Percentiles rank a stretch among this genome's conserved stretches.
Conservation (phyloP, 768 basidiomycete species). For the Amanita exitialis region DNA sequence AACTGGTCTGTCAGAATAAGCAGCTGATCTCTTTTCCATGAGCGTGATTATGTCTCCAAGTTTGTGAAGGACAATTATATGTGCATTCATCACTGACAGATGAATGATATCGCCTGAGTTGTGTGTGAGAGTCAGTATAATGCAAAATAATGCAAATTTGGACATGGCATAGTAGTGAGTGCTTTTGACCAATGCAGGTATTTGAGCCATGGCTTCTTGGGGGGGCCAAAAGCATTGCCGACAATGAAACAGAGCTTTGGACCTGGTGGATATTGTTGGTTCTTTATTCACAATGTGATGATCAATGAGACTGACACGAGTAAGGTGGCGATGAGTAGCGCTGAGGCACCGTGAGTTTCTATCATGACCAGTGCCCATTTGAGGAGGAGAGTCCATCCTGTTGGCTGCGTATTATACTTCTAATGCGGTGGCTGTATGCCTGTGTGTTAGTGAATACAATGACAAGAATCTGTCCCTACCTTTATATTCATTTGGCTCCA, state of each 20-base stretch:
- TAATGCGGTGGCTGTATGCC: too few relatives aligned
- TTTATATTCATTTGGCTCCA: too few relatives aligned
- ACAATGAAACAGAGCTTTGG: background rate
- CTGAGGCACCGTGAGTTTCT: too few relatives aligned
- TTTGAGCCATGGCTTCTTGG: background rate
- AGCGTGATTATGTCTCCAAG: background rate
- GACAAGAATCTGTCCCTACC: too few relatives aligned
- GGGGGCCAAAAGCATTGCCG: conserved; percentile 1
- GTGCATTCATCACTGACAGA: too few relatives aligned
- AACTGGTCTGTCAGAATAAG: background rate
- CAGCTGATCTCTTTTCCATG: background rate
- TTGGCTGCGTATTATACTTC: too few relatives aligned
- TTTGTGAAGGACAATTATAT: background rate
- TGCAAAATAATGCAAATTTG: background rate
- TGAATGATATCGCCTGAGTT: background rate
- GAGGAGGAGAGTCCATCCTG: too few relatives aligned
- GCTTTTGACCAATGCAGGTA: background rate
- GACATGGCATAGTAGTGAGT: background rate
- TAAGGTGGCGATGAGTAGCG: too few relatives aligned
- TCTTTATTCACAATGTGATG: background rate
- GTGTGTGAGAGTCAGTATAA: too few relatives aligned
- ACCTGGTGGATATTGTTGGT: background rate
- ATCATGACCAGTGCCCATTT: too few relatives aligned
- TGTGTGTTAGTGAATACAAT: too few relatives aligned
- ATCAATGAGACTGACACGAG: background rate